Conservation (phyloP, 2,329 filamentous ascomycete species). For the Clathrospora elynae region DNA sequence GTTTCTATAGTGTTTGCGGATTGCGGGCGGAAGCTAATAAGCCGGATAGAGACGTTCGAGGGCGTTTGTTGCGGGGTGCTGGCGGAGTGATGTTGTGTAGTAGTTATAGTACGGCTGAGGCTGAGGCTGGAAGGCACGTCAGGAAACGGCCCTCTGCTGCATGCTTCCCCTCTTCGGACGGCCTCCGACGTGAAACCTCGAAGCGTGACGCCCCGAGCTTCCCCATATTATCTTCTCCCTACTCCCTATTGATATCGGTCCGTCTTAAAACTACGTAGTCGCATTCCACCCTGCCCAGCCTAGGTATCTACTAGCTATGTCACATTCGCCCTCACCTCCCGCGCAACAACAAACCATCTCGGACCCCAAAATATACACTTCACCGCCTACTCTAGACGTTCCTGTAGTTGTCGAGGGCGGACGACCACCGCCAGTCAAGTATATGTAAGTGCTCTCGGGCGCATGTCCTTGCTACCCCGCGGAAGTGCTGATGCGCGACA, state of each 20-base stretch:
- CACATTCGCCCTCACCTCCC: conserved; percentile 24
- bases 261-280: conserved; percentile 9
- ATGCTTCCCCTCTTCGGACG: conserved; percentile 4
- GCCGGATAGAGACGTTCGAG: neutral
- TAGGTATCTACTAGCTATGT: conserved; percentile 15
- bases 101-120: conserved; percentile 1
- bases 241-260: conserved; percentile 12
- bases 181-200: conserved; percentile 11
- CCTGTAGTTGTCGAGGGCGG: conserved; percentile 45
- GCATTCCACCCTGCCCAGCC: conserved; percentile 6
- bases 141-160: conserved; percentile 14
- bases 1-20: neutral
- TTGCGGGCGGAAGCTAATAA: neutral
- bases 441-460: conserved; percentile 51
- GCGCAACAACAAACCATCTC: conserved; percentile 30
- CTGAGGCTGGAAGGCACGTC: conserved; percentile 20
- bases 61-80: neutral
- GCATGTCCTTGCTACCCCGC: conserved; percentile 28
- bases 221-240: conserved; percentile 27
- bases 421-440: conserved; percentile 54
- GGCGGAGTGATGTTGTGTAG: neutral
- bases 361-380: conserved; percentile 49
- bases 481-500: conserved; percentile 42
- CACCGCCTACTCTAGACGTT: conserved; percentile 56
- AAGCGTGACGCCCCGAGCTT: conserved; percentile 6